These are phyloP conservation scores for Hyaloscypha finlandica DNA, from an alignment of 495 filamentous ascomycete genomes.

Conservation along the genomic window DNA sequence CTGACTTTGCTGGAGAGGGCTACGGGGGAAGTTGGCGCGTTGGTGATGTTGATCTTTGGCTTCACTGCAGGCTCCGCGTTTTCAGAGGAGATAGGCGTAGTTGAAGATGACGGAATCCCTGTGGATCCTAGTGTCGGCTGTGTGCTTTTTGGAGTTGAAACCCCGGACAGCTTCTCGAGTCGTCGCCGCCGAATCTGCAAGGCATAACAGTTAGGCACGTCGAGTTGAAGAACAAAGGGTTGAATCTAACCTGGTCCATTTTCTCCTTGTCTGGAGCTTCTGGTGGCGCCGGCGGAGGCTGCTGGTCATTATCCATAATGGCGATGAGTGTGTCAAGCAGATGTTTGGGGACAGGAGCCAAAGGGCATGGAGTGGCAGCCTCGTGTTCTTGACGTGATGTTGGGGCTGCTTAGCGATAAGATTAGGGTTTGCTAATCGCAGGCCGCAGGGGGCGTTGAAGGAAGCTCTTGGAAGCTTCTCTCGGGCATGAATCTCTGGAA, in stretches of 20 bases:
- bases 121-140: constrained; percentile 1
- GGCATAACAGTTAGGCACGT: constrained; percentile 22
- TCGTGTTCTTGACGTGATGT: constrained; percentile 20
- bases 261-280: constrained; percentile 38
- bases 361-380: constrained; percentile 19
- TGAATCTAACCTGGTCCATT: constrained; percentile 36
- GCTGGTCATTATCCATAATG: constrained; percentile 34
- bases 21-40: constrained; percentile 19
- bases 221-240: background rate
- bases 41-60: constrained; percentile 37
- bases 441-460: background rate
- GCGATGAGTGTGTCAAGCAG: constrained; percentile 5
- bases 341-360: background rate
- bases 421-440: constrained; percentile 20
- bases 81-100: constrained; percentile 6
- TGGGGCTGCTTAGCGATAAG: constrained; percentile 10
- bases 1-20: constrained; percentile 21
- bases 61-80: constrained; percentile 10
- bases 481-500: background rate
- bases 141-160: constrained; percentile 25
- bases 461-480: constrained; percentile 21
- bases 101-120: constrained; percentile 10
- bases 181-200: constrained; percentile 43
- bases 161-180: constrained; percentile 44
- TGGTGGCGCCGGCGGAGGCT: constrained; percentile 22